Evolutionary conservation across 2,329 filamentous ascomycete genomes (phyloP).

Genomic region (Xylogone sp.): DNA sequence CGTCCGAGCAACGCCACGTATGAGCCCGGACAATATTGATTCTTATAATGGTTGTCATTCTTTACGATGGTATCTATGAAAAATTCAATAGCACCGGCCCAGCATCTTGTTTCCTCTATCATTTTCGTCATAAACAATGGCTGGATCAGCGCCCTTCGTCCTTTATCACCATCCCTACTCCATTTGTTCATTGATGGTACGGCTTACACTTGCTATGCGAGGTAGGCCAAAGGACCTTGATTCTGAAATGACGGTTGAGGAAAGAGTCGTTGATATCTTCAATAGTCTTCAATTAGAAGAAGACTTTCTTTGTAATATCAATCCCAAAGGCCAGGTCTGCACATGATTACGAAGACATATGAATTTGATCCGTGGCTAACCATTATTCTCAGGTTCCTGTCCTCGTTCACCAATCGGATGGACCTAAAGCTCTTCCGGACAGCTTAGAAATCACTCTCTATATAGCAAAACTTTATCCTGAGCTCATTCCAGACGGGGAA

Average conservation of each 20-base stretch:
- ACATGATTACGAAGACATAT: not conserved
- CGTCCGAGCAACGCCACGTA: no score
- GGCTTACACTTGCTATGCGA: not conserved
- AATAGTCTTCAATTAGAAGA: not conserved
- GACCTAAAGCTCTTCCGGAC: not conserved
- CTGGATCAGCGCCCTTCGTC: not conserved
- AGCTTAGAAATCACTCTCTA: not conserved
- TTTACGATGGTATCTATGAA: no score
- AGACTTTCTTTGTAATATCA: not conserved
- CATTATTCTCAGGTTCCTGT: not conserved
- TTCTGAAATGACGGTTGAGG: not conserved
- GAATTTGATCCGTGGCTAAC: not conserved
- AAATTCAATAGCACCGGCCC: no score
- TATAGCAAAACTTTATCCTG: not conserved
- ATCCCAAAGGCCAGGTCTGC: not conserved
- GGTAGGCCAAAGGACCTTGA: not conserved
- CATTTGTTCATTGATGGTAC: not conserved
- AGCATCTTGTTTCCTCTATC: no score
- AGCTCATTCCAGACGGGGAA: not conserved
- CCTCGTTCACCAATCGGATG: not conserved
- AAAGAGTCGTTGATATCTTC: not conserved
- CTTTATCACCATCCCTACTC: slow-evolving; percentile 1
- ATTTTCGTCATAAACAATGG: no score
- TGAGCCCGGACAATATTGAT: no score
- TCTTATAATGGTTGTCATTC: no score